A percentile compares a stretch with the other conserved stretches of the same genome.
Evolutionary conservation across 352 stramenopile genomes (phyloP).

Genomic region (Globisporangium irregulare): DNA sequence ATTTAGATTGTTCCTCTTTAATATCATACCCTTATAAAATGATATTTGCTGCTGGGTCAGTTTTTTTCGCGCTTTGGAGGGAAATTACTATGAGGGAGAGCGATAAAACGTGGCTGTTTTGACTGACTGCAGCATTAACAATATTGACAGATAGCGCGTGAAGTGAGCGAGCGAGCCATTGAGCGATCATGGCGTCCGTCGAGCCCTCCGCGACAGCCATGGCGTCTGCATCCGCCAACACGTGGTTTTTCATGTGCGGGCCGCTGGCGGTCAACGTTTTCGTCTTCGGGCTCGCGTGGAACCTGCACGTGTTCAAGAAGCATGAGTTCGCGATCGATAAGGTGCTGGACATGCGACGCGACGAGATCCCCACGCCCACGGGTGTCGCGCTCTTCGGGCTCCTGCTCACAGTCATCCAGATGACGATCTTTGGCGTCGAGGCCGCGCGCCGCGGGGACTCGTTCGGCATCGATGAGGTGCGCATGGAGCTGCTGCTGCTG

Average conservation of each 20-base stretch:
- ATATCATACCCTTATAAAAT: not conserved
- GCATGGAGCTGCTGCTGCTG: slow-evolving; percentile 67
- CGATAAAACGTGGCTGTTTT: not conserved
- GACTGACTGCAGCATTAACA: not conserved
- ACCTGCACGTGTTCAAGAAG: slow-evolving; percentile 57
- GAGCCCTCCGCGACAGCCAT: slow-evolving; percentile 7
- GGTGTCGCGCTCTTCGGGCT: slow-evolving; percentile 41
- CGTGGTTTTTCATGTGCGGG: slow-evolving; percentile 82
- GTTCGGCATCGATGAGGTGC: slow-evolving; percentile 54
- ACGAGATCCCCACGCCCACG: slow-evolving; percentile 48
- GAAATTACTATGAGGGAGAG: not conserved
- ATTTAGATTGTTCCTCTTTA: too few species aligned
- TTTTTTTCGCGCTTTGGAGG: slow-evolving; percentile 6
- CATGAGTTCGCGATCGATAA: slow-evolving; percentile 60
- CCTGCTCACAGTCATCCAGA: slow-evolving; percentile 40
- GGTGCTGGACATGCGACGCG: slow-evolving; percentile 63
- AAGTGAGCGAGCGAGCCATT: not conserved
- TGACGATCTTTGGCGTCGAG: slow-evolving; percentile 53
- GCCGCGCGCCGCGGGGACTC: slow-evolving; percentile 29
- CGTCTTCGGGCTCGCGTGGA: slow-evolving; percentile 56
- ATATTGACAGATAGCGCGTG: not conserved
- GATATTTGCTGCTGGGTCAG: not conserved
- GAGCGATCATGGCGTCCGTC: slow-evolving; percentile 14
- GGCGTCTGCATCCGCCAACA: slow-evolving; percentile 26
- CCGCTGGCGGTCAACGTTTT: slow-evolving; percentile 69